phyloP scores from a whole-genome alignment of 2,329 filamentous ascomycete species.

The Fusarium coicis region DNA sequence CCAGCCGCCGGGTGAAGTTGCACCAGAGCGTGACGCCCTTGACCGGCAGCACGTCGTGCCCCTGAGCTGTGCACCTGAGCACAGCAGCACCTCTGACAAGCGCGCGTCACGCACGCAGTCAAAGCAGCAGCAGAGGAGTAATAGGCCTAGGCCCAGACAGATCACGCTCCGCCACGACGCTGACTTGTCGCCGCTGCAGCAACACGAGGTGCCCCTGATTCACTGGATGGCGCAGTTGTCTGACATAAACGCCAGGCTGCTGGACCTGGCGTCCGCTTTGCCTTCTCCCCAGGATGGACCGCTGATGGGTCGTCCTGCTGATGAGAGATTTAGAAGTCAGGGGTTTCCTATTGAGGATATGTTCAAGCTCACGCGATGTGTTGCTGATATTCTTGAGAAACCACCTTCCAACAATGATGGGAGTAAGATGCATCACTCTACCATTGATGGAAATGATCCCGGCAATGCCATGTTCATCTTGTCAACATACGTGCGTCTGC shows the following conservation, averaged over 20 bases:
- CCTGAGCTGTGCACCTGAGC: slow-evolving; percentile 39
- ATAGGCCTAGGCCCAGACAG: slow-evolving; percentile 45
- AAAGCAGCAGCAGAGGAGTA: slow-evolving; percentile 29
- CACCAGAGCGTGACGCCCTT: slow-evolving; percentile 29
- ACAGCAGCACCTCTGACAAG: slow-evolving; percentile 40
- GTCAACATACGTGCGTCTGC: slow-evolving; percentile 52
- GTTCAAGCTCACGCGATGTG: slow-evolving; percentile 53
- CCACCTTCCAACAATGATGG: slow-evolving; percentile 24
- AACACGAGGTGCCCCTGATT: slow-evolving; percentile 38
- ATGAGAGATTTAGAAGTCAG: slow-evolving; percentile 38
- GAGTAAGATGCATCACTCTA: slow-evolving; percentile 9
- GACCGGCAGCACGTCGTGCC: slow-evolving; percentile 25
- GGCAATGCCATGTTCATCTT: slow-evolving; percentile 53
- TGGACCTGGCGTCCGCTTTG: slow-evolving; percentile 51
- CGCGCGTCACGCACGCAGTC: slow-evolving; percentile 36
- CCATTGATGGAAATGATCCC: slow-evolving; percentile 48
- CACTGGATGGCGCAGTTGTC: slow-evolving; percentile 55
- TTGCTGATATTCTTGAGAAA: slow-evolving; percentile 51
- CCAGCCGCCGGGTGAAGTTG: slow-evolving; percentile 18
- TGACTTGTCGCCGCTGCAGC: slow-evolving; percentile 31
- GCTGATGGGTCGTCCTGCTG: slow-evolving; percentile 28
- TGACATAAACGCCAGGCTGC: slow-evolving; percentile 52
- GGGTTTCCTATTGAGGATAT: slow-evolving; percentile 55
- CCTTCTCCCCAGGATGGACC: slow-evolving; percentile 43
- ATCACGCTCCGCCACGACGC: slow-evolving; percentile 46